Conservation (phyloP, 108 stramenopile species). For the Nitzschia putrida region DNA sequence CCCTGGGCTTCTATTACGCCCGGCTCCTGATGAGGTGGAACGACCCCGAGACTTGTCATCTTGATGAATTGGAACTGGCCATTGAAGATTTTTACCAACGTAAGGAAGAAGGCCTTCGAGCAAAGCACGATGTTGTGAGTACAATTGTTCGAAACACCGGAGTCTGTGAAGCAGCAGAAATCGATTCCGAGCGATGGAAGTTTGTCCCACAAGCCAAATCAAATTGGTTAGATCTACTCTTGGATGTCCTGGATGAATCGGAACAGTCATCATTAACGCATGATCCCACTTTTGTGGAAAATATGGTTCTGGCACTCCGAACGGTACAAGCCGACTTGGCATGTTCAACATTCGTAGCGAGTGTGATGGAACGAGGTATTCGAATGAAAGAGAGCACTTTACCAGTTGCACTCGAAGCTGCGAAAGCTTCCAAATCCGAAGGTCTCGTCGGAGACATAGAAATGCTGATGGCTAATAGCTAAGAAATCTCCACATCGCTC, state of each 20-base stretch:
- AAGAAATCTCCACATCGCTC: not conserved
- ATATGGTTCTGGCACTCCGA: conserved; percentile 18
- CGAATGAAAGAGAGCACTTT: not conserved
- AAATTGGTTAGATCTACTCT: conserved; percentile 20
- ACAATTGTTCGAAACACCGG: conserved; percentile 17
- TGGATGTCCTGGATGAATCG: conserved; percentile 12
- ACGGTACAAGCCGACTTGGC: conserved; percentile 6
- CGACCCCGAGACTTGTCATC: conserved; percentile 52
- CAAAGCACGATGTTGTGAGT: conserved; percentile 40
- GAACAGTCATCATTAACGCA: conserved; percentile 7
- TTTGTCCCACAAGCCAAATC: conserved; percentile 15
- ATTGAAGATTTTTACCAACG: conserved; percentile 54
- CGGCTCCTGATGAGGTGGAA: conserved; percentile 80
- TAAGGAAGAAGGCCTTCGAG: conserved; percentile 32
- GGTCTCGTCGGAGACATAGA: conserved; percentile 3
- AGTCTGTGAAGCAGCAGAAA: not conserved
- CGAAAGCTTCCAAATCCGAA: not conserved
- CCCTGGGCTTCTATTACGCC: conserved; percentile 62
- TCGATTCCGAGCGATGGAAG: conserved; percentile 10
- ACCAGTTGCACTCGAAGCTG: conserved; percentile 3
- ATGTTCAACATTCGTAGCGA: conserved; percentile 13
- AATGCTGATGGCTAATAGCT: not conserved
- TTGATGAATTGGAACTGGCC: conserved; percentile 61
- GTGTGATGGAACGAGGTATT: not conserved
- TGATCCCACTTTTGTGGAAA: conserved; percentile 31